Base-by-base conservation (phyloP, 1,139 yeast genomes). In the Saccharomycopsis crataegensis region DNA sequence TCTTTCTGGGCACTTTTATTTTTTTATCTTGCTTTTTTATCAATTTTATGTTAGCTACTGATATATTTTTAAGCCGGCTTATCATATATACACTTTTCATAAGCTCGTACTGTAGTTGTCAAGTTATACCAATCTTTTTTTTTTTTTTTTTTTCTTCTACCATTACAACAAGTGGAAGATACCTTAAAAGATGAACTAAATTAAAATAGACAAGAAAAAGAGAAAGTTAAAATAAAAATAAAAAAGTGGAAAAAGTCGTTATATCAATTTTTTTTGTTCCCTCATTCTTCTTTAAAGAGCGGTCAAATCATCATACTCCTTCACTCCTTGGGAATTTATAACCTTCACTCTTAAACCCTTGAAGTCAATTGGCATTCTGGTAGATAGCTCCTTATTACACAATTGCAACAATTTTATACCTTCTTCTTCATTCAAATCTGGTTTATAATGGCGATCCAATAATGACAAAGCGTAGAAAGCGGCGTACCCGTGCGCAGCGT, bases 401-500 rank as follows among this genome's bases (percentile, higher is more conserved):
- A 77, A 67, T 59, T 80, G 75, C 67, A 91, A 77, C 63, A 93
- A 77, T 52, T 82, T 75, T 59, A 93, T 66, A 1, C 98, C 99
- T 58, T 90, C 94, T 38, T 83, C 90, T 48, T 80, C 70, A 9
- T 79, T 74, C 83, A 91, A 80, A 61, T 83, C 94, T 49, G 83
- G 78, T 65, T 84, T 78, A 70, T 91, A 90, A 70, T 91, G 96
- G 62, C 86, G 90, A 72, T 93, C 99, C 62, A 94, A 77, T 59
- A 93, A 74, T 3, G 99, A 87, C 67, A 89, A 78, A 47, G 96
- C 83, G 69, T 93, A 93, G 70, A 90, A 94, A 2, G 95, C 96
- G 40, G 99, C 96, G 65, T 94, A 93, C 2, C 99, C 99, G 65
- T 90, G 96, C 2, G 96, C 96, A 11, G 96, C 97, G 66, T 94